Evolutionary conservation across 805 yeast species (phyloP).

Genomic region (Starmera dryadoides): DNA sequence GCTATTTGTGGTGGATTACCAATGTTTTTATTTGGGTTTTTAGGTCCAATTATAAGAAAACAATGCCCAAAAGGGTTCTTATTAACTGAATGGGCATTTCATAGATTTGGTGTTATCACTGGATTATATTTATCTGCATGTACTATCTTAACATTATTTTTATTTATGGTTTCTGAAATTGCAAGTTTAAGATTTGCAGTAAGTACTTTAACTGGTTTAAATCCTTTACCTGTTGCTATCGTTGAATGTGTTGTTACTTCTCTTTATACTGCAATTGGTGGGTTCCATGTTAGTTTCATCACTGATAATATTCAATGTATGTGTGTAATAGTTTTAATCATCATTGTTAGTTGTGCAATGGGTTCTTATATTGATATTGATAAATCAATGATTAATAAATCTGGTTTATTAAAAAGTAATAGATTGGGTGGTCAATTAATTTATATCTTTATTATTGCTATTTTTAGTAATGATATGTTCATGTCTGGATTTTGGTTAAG

Average conservation of each 20-base stretch:
- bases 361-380: conserved; percentile 63
- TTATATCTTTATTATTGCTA: conserved; percentile 79
- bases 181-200: conserved; percentile 75
- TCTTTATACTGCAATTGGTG: conserved; percentile 82
- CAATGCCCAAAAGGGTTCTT: conserved; percentile 88
- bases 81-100: conserved; percentile 89
- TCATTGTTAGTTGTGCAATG: conserved; percentile 73
- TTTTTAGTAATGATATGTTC: conserved; percentile 84
- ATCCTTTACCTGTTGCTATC: conserved; percentile 74
- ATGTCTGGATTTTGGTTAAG: conserved; percentile 92
- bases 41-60: conserved; percentile 75
- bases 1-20: conserved; percentile 78
- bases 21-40: conserved; percentile 69
- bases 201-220: conserved; percentile 67
- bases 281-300: conserved; percentile 79
- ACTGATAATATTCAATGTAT: conserved; percentile 85
- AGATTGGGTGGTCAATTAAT: conserved; percentile 84
- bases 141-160: conserved; percentile 76
- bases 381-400: conserved; percentile 51
- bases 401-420: conserved; percentile 57
- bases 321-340: conserved; percentile 55
- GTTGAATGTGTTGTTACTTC: conserved; percentile 85
- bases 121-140: conserved; percentile 73
- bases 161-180: conserved; percentile 83
- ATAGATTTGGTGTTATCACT: conserved; percentile 66